These are phyloP conservation scores for Albatrellus ellisii DNA, from an alignment of 768 basidiomycete species.

Conservation along the genomic window DNA sequence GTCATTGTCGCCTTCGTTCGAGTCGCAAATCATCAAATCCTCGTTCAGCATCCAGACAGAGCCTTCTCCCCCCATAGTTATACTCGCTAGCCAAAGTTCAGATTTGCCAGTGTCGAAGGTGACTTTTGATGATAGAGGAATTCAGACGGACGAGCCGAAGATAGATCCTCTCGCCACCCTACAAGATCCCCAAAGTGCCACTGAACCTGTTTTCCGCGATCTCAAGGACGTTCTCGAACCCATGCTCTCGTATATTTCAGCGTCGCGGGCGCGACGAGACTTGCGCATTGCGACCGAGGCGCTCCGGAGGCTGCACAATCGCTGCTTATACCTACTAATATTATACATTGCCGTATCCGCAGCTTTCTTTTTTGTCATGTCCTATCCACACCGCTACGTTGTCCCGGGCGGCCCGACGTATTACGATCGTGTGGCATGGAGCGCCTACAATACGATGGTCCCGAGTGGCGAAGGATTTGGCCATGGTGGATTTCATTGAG, in stretches of 20 bases:
- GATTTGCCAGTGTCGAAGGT: conserved; percentile 19
- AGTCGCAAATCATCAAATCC: conserved; percentile 19
- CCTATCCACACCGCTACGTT: conserved; percentile 38
- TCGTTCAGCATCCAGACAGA: conserved; percentile 42
- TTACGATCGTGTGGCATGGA: conserved; percentile 71
- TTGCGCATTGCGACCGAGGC: conserved; percentile 41
- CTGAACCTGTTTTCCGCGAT: conserved; percentile 17
- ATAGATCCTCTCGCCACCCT: conserved; percentile 33
- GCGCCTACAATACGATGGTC: conserved; percentile 62
- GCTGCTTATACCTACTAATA: conserved; percentile 32
- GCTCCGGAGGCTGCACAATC: conserved; percentile 61
- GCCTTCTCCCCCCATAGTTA: conserved; percentile 2
- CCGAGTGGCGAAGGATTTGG: conserved; percentile 60
- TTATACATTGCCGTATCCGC: conserved; percentile 52
- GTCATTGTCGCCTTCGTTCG: too few relatives aligned
- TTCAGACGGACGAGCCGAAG: conserved; percentile 46
- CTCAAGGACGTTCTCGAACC: conserved; percentile 11
- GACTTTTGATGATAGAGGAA: conserved; percentile 48
- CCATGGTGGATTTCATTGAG: too few relatives aligned
- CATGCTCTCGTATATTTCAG: conserved; percentile 10
- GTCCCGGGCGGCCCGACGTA: conserved; percentile 58
- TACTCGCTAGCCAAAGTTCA: conserved; percentile 19
- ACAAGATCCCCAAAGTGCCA: conserved; percentile 47
- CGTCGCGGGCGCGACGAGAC: conserved; percentile 18
- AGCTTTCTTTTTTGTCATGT: conserved; percentile 44